phyloP scores from a whole-genome alignment of 2,329 filamentous ascomycete species.

The Davidsoniella neocaledoniae region DNA sequence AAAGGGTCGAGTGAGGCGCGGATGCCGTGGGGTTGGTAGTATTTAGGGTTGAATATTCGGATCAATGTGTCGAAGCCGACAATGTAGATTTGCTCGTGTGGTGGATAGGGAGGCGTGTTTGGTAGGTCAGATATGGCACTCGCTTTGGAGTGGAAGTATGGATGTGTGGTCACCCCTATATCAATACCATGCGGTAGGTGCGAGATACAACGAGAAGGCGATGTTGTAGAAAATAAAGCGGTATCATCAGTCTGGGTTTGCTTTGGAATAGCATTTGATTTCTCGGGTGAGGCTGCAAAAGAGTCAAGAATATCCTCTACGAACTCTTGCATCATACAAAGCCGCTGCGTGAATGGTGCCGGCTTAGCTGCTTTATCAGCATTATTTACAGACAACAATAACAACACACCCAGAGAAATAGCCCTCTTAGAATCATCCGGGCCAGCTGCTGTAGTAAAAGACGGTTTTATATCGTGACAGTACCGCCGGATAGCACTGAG shows the following conservation, averaged over 20 bases:
- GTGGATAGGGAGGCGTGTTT: neutral
- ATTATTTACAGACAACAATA: slow-evolving; percentile 46
- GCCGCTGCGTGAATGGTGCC: slow-evolving; percentile 47
- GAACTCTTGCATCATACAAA: slow-evolving; percentile 57
- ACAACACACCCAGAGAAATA: slow-evolving; percentile 27
- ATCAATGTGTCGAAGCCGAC: slow-evolving; percentile 63
- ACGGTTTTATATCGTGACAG: slow-evolving; percentile 4
- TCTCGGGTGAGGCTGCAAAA: neutral
- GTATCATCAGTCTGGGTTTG: too few species aligned
- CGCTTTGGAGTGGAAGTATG: slow-evolving; percentile 62
- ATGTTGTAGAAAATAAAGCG: neutral
- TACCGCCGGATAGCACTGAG: slow-evolving; percentile 25
- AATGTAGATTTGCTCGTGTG: slow-evolving; percentile 45
- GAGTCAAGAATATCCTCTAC: slow-evolving; percentile 33
- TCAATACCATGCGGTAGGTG: slow-evolving; percentile 28
- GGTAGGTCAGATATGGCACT: slow-evolving; percentile 19
- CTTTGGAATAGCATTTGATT: too few species aligned
- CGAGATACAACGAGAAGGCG: neutral
- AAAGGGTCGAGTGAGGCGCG: slow-evolving; percentile 39
- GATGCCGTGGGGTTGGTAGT: slow-evolving; percentile 31
- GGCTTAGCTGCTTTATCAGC: slow-evolving; percentile 51
- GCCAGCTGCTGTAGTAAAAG: neutral
- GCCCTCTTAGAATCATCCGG: neutral
- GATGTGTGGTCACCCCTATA: slow-evolving; percentile 51
- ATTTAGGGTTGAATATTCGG: slow-evolving; percentile 55